Base-by-base conservation (phyloP, 1,284 basidiomycete genomes). In the Pascua sp. region DNA sequence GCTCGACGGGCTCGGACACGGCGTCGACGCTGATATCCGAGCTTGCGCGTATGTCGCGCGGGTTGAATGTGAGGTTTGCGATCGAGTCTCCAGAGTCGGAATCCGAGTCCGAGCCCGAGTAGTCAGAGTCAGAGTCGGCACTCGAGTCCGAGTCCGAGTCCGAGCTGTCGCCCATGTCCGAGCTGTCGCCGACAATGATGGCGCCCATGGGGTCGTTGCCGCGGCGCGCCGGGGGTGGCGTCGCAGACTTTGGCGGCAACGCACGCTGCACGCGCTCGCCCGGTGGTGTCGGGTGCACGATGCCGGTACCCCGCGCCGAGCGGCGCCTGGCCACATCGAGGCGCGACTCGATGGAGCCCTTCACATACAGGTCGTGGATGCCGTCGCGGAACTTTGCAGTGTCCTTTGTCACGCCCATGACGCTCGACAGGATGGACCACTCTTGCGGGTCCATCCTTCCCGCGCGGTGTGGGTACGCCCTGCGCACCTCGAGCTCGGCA, bases 381-480 rank as follows among this genome's bases (percentile, higher is more conserved):
- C 46, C 44, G 36, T 38, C 41, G 18, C 52, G 55, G 51, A 57
- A 55, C 43, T 39, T 50, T 36, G 84, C 66, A 60, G 90, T 90
- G 80, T 92, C 88, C 67, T 88, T 86, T 1, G 88, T 87, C 7
- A 95, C 83, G 39, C 88, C 88, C 79, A 96, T 81, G 24, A 96
- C 85, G 48, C 82, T 86, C 2, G 85, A 84, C 18, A 96, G 75
- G 49, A 96, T 86, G 68, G 89, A 91, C 81, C 89, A 80, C 47
- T 87, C 85, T 51, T 86, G 85, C 1, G 83, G 79, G 47, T 84
- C 79, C 80, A 32, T 32, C 24, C 24, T 3, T 4, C 24, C 24
- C 24, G 24, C 24, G 24, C 24, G 24, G 24, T 32, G 24, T 7
- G 24, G 24, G 24, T 32, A 32, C 24, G 24, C 24, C 24, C 24